Conservation (phyloP, 2,329 filamentous ascomycete genomes). For the Xylaria sp. region DNA sequence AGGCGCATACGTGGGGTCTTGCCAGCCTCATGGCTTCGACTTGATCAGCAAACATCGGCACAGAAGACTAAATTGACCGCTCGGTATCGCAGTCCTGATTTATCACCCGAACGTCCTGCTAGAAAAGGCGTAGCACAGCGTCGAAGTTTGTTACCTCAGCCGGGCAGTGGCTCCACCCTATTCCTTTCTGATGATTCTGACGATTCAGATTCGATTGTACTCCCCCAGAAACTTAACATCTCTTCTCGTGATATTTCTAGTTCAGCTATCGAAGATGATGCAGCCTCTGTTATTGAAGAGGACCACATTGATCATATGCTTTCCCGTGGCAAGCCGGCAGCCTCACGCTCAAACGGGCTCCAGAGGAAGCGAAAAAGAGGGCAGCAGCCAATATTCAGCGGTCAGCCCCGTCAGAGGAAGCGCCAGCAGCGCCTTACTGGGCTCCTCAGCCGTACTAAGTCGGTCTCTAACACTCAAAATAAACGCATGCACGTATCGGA, state of each 20-base stretch:
- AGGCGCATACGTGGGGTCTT: slow-evolving; percentile 68
- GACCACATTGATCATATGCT: slow-evolving; percentile 64
- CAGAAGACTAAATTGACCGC: slow-evolving; percentile 47
- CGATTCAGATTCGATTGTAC: slow-evolving; percentile 48
- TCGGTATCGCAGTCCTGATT: slow-evolving; percentile 48
- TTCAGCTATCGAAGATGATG: slow-evolving; percentile 49
- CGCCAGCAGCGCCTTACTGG: slow-evolving; percentile 49
- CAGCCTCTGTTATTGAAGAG: slow-evolving; percentile 60
- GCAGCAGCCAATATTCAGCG: slow-evolving; percentile 48
- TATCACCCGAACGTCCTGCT: slow-evolving; percentile 53
- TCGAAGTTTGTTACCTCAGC: slow-evolving; percentile 49
- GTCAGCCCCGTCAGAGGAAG: slow-evolving; percentile 40
- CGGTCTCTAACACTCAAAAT: slow-evolving; percentile 24
- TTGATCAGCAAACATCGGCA: slow-evolving; percentile 61
- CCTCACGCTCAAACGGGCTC: slow-evolving; percentile 40
- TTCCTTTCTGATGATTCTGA: slow-evolving; percentile 60
- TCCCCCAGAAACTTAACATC: slow-evolving; percentile 34
- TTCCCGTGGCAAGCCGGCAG: slow-evolving; percentile 55
- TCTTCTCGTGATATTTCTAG: slow-evolving; percentile 20
- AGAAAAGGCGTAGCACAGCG: slow-evolving; percentile 63
- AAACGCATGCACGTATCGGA: slow-evolving; percentile 4
- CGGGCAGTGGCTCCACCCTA: slow-evolving; percentile 48
- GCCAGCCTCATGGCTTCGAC: slow-evolving; percentile 73
- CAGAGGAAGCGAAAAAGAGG: slow-evolving; percentile 48
- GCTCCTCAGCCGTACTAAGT: slow-evolving; percentile 40